Percentiles rank a stretch among this genome's conserved stretches.
Evolutionary conservation across 805 yeast species (phyloP).

Genomic region (Maudiozyma barnettii): DNA sequence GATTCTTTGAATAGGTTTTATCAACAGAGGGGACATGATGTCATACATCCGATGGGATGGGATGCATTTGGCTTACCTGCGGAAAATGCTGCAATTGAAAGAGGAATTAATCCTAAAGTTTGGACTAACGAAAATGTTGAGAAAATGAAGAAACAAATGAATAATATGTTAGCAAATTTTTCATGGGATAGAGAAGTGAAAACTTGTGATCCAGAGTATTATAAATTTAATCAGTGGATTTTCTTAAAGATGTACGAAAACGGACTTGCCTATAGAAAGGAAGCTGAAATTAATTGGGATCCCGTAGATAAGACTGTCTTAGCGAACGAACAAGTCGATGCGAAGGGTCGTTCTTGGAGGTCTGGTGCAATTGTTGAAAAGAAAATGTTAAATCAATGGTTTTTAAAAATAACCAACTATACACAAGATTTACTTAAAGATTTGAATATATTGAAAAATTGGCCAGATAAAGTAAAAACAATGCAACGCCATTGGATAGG

Average conservation of each 20-base stretch:
- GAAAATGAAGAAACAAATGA: constrained; percentile 80
- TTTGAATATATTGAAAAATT: constrained; percentile 46
- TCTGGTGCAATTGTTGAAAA: constrained; percentile 94
- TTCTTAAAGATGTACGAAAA: constrained; percentile 63
- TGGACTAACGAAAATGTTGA: constrained; percentile 82
- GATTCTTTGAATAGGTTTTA: constrained; percentile 76
- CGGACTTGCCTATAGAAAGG: constrained; percentile 77
- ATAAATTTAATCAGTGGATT: constrained; percentile 85
- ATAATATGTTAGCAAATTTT: constrained; percentile 68
- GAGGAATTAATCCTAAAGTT: constrained; percentile 62
- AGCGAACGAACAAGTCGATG: constrained; percentile 94
- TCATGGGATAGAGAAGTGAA: constrained; percentile 90
- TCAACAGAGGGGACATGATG: constrained; percentile 64
- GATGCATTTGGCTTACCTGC: constrained; percentile 98
- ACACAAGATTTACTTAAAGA: constrained; percentile 63
- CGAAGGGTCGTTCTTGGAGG: constrained; percentile 89
- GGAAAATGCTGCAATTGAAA: constrained; percentile 92
- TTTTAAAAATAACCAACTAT: constrained; percentile 76
- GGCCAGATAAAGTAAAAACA: constrained; percentile 84
- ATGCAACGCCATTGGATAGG: constrained; percentile 98
- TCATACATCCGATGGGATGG: constrained; percentile 98
- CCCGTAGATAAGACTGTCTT: constrained; percentile 91
- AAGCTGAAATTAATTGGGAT: constrained; percentile 95
- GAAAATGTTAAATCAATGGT: constrained; percentile 80
- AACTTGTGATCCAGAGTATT: constrained; percentile 81